Conservation (phyloP, 2,329 filamentous ascomycete genomes). For the Diaporthe destruens region DNA sequence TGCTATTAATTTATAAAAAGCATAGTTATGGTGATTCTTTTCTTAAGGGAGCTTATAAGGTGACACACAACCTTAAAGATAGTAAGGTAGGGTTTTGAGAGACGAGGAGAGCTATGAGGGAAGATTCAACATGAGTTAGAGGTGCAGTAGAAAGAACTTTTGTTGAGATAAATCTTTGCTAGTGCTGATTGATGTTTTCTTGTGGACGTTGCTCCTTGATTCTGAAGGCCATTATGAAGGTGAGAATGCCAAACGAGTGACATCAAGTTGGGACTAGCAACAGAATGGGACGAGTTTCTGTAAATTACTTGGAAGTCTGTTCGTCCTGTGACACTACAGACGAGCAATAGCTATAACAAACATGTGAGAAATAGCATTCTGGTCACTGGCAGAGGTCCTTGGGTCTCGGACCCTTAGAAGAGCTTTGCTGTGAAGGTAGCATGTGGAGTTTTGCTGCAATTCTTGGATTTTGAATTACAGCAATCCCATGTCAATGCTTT, state of each 20-base stretch:
- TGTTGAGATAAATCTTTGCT: background rate
- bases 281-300: background rate
- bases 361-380: background rate
- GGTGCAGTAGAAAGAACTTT: background rate
- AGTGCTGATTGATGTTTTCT: background rate
- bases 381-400: background rate
- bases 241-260: background rate
- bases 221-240: background rate
- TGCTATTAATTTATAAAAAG: background rate
- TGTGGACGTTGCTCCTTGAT: background rate
- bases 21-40: background rate
- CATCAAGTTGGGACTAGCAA: background rate
- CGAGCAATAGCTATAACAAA: background rate
- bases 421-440: background rate
- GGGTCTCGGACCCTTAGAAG: background rate
- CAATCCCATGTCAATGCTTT: background rate
- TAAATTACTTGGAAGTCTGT: background rate
- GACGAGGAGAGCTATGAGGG: background rate
- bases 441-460: background rate
- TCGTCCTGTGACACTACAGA: background rate
- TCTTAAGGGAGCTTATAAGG: background rate
- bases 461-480: background rate
- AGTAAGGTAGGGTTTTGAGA: background rate
- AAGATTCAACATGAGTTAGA: background rate
- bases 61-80: background rate